Conservation (phyloP, 1,284 basidiomycete species). For the Trametes hirsuta region DNA sequence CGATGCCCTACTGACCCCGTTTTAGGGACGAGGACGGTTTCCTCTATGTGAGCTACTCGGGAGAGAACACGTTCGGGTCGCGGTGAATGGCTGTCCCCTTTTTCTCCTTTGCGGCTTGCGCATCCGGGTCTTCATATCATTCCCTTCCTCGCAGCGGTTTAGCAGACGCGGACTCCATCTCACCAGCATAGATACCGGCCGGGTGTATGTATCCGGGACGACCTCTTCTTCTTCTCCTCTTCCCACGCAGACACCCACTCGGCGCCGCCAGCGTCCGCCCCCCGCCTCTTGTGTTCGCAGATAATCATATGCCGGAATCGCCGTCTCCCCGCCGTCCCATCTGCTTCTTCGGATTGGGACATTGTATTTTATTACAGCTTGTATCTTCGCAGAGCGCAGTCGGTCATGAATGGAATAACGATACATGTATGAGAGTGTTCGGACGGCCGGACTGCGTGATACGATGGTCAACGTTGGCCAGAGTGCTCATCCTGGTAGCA, state of each 20-base stretch:
- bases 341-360: conserved; percentile 29
- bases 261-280: conserved; percentile 16
- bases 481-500: no score
- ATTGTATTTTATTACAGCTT: conserved; percentile 31
- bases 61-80: conserved; percentile 92
- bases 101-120: conserved; percentile 9
- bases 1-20: conserved; percentile 25
- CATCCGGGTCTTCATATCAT: conserved; percentile 5
- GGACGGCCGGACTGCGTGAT: background rate
- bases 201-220: conserved; percentile 17
- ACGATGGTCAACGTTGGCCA: no score
- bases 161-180: conserved; percentile 21
- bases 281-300: conserved; percentile 1
- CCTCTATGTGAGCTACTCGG: conserved; percentile 95
- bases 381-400: conserved; percentile 25
- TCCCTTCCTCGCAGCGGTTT: conserved; percentile 2
- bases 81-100: conserved; percentile 4
- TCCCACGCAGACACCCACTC: conserved; percentile 8
- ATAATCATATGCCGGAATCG: conserved; percentile 23
- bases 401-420: conserved; percentile 25
- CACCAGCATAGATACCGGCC: conserved; percentile 25
- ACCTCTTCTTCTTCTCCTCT: conserved; percentile 2
- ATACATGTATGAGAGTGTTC: conserved; percentile 15
- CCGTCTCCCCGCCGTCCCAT: conserved; percentile 23
- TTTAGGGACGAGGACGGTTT: conserved; percentile 94